Evolutionary conservation across 2,329 filamentous ascomycete species (phyloP), one percentile per base, ranked within the genome.

Genomic region (Balansia obtecta): DNA sequence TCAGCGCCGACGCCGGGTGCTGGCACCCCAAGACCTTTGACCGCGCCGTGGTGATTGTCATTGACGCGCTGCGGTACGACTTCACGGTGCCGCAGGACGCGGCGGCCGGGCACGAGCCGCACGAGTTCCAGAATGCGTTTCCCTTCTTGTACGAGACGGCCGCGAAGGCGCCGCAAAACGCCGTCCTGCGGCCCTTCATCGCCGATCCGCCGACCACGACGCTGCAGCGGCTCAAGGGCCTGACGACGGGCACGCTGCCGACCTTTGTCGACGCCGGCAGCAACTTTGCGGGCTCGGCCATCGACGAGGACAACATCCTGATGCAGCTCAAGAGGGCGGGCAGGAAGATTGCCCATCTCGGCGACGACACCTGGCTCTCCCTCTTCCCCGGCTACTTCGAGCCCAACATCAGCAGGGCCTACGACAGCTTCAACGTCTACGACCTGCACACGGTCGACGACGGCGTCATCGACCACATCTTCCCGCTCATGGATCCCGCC

Each of bases 391-490:
- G 77, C n/a, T 89, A 94, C 65, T 98, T 98, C 60, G 84, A 95
- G 64, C 71, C 82, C 9, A 86, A 91, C 51, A 80, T 96, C 51
- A 95, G 90, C 58, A 80, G 76, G 58, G 81, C 93, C 0, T 98
- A 95, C 65, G 91, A 97, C 65, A 97, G 91, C 54, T 95, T 98
- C 71, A 96, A 97, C 62, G 93, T 97, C 7, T 96, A 89, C 88
- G 93, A 98, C 65, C 68, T 98, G 59, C 89, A 97, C 65, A 97
- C 93, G 0, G 87, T 98, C 2, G 93, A 98, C 63, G 91, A 96
- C 61, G 93, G 93, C 1, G 93, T 98, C 22, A 85, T 84, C 12
- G 86, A 95, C 58, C 86, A 97, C 67, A 82, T 98, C 7, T 85
- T 93, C 54, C 93, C 93, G 1, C 74, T 97, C 2, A 68, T 98